Evolutionary conservation across 768 basidiomycete species (phyloP).

Genomic region (Lactifluus hygrophoroides): DNA sequence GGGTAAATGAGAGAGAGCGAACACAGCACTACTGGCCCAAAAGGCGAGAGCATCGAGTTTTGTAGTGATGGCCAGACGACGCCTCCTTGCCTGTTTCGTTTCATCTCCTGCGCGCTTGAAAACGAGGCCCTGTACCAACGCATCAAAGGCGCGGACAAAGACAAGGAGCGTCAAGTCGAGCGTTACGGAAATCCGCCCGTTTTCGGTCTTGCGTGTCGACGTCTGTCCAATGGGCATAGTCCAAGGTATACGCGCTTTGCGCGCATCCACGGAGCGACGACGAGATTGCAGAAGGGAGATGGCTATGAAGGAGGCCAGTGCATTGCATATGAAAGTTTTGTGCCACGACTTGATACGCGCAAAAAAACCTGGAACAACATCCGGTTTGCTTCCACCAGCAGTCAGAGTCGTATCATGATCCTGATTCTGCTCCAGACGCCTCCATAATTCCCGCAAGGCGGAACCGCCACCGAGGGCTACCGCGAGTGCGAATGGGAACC

Average conservation of each 20-base stretch:
- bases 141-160: slow-evolving; percentile 62
- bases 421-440: slow-evolving; percentile 19
- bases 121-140: slow-evolving; percentile 45
- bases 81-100: slow-evolving; percentile 27
- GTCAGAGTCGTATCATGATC: neutral
- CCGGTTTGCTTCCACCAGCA: neutral
- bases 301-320: slow-evolving; percentile 47
- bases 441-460: slow-evolving; percentile 41
- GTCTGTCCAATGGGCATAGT: slow-evolving; percentile 17
- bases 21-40: slow-evolving; percentile 76
- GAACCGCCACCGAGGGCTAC: slow-evolving; percentile 58
- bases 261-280: slow-evolving; percentile 28
- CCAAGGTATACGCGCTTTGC: slow-evolving; percentile 24
- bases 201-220: neutral
- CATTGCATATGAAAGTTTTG: slow-evolving; percentile 51
- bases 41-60: slow-evolving; percentile 63
- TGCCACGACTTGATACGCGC: slow-evolving; percentile 30
- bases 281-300: slow-evolving; percentile 50
- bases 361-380: neutral
- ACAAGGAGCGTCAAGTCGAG: slow-evolving; percentile 62
- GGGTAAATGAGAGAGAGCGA: slow-evolving; percentile 18
- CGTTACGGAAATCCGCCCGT: slow-evolving; percentile 39
- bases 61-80: slow-evolving; percentile 32
- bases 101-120: slow-evolving; percentile 23
- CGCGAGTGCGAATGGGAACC: slow-evolving; percentile 65